Conservation (phyloP, 2,329 filamentous ascomycete genomes). For the Acrodontium crateriforme region DNA sequence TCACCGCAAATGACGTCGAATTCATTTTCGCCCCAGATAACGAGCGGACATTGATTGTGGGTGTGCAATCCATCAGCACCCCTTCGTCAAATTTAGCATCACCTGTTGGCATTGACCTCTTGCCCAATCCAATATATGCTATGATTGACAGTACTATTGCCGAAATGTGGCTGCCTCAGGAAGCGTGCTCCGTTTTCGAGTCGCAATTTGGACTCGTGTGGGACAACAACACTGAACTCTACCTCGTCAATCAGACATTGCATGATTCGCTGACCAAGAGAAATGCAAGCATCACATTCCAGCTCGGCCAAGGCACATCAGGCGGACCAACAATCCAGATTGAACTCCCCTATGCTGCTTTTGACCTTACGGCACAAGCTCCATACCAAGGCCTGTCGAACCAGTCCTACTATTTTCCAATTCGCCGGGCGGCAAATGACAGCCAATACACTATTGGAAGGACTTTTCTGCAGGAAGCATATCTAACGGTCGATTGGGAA, state of each 20-base stretch:
- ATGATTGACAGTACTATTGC: slow-evolving; percentile 37
- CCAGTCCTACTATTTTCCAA: slow-evolving; percentile 52
- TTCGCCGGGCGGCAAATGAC: slow-evolving; percentile 42
- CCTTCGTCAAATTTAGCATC: slow-evolving; percentile 14
- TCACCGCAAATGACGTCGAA: slow-evolving; percentile 44
- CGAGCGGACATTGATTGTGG: slow-evolving; percentile 47
- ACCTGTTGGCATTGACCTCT: slow-evolving; percentile 22
- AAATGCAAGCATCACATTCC: slow-evolving; percentile 32
- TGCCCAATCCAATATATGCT: slow-evolving; percentile 28
- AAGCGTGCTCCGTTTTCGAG: slow-evolving; percentile 52
- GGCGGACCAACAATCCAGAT: slow-evolving; percentile 29
- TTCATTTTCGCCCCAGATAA: slow-evolving; percentile 45
- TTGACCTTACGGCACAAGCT: slow-evolving; percentile 31
- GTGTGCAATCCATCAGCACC: slow-evolving; percentile 30
- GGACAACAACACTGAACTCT: slow-evolving; percentile 49
- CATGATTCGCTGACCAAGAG: slow-evolving; percentile 36
- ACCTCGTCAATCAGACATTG: slow-evolving; percentile 45
- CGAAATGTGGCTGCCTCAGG: slow-evolving; percentile 34
- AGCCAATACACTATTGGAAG: slow-evolving; percentile 50
- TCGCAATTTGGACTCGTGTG: slow-evolving; percentile 49
- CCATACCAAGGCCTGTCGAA: slow-evolving; percentile 44
- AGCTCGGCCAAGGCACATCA: slow-evolving; percentile 23
- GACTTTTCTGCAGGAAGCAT: slow-evolving; percentile 56
- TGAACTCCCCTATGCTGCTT: slow-evolving; percentile 35
- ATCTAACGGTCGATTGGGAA: slow-evolving; percentile 36